Conservation (phyloP, 2,329 filamentous ascomycete species). For the Aspergillus cejpii region DNA sequence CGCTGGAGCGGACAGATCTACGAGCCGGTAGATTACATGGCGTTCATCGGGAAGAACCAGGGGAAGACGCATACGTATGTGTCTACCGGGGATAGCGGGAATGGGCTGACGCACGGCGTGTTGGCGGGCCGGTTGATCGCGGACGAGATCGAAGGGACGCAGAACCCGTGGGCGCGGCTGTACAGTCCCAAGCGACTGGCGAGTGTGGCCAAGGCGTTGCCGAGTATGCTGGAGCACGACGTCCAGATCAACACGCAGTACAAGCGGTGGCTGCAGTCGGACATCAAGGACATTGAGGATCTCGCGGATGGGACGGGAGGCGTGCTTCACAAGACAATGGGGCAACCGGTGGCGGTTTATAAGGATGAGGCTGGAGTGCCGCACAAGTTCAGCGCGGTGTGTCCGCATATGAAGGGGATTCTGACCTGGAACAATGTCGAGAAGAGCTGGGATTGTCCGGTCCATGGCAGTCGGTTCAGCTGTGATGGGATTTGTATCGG, state of each 20-base stretch:
- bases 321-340: slow-evolving; percentile 45
- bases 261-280: slow-evolving; percentile 48
- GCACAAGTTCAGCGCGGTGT: slow-evolving; percentile 49
- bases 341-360: slow-evolving; percentile 50
- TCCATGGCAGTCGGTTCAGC: slow-evolving; percentile 42
- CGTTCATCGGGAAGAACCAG: slow-evolving; percentile 52
- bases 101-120: slow-evolving; percentile 53
- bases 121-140: slow-evolving; percentile 49
- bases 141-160: slow-evolving; percentile 47
- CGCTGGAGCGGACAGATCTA: slow-evolving; percentile 54
- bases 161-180: slow-evolving; percentile 46
- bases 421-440: slow-evolving; percentile 52
- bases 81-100: slow-evolving; percentile 52
- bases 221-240: slow-evolving; percentile 46
- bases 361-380: slow-evolving; percentile 50
- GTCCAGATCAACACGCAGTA: slow-evolving; percentile 52
- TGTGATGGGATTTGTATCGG: slow-evolving; percentile 39
- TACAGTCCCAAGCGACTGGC: slow-evolving; percentile 48
- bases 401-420: slow-evolving; percentile 51
- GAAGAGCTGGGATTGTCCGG: slow-evolving; percentile 52
- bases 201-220: slow-evolving; percentile 43
- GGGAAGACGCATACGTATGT: slow-evolving; percentile 49
- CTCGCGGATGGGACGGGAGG: slow-evolving; percentile 46
- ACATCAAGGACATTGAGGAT: slow-evolving; percentile 53
- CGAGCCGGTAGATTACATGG: slow-evolving; percentile 51